phyloP scores from a whole-genome alignment of 805 yeast species.

The Candida silvicultrix region DNA sequence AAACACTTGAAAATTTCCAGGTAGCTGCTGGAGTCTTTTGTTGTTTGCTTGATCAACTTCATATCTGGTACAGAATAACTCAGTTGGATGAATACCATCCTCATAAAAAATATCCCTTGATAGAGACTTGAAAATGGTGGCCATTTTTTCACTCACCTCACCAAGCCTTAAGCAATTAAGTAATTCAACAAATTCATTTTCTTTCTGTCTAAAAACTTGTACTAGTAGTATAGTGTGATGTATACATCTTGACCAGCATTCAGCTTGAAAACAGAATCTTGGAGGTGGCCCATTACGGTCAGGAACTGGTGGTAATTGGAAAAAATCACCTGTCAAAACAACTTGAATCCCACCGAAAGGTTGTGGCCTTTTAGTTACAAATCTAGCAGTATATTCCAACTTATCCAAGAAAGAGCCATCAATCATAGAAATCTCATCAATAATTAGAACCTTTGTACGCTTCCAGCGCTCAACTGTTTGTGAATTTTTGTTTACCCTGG shows the following conservation, averaged over 20 bases:
- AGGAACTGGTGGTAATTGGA: constrained; percentile 88
- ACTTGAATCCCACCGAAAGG: constrained; percentile 97
- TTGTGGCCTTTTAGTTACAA: constrained; percentile 34
- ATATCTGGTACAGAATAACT: constrained; percentile 74
- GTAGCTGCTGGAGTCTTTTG: constrained; percentile 40
- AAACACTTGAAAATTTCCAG: constrained; percentile 40
- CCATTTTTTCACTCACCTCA: constrained; percentile 42
- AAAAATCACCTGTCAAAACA: constrained; percentile 90
- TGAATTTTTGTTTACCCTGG: constrained; percentile 41
- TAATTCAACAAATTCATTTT: constrained; percentile 66
- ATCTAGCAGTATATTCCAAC: constrained; percentile 62
- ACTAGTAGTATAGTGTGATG: constrained; percentile 62
- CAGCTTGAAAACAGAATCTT: constrained; percentile 69
- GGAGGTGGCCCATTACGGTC: constrained; percentile 27
- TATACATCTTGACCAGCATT: constrained; percentile 61
- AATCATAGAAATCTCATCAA: constrained; percentile 95
- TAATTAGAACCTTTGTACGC: constrained; percentile 59
- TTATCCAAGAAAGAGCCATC: constrained; percentile 75
- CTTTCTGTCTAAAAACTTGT: constrained; percentile 89
- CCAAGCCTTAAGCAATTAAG: constrained; percentile 80
- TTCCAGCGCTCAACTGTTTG: constrained; percentile 53
- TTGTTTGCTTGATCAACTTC: constrained; percentile 80
- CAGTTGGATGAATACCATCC: constrained; percentile 86
- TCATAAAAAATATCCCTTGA: constrained; percentile 50
- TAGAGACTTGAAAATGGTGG: constrained; percentile 42